phyloP scores from a whole-genome alignment of 192 early-diverging fungal species.

The Backusella mclennaniae region DNA sequence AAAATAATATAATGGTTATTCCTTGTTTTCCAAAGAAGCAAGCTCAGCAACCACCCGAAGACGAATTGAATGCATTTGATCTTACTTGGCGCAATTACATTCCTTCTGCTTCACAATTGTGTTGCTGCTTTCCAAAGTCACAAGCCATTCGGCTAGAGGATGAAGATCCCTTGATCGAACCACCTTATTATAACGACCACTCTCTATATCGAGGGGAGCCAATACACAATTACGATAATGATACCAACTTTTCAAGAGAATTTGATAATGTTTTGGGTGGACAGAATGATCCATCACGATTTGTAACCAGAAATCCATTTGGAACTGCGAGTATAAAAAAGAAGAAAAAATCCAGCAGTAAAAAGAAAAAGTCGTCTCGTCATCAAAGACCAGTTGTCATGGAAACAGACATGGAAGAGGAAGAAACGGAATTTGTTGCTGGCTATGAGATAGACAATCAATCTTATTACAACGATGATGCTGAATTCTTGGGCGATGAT shows the following conservation, averaged over 20 bases:
- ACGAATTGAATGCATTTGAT: slow-evolving; percentile 37
- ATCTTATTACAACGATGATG: slow-evolving; percentile 16
- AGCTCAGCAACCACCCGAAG: slow-evolving; percentile 21
- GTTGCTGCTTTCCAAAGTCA: slow-evolving; percentile 24
- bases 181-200: slow-evolving; percentile 30
- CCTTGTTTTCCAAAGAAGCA: slow-evolving; percentile 4
- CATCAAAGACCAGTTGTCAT: slow-evolving; percentile 12
- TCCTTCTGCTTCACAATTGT: slow-evolving; percentile 28
- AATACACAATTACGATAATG: slow-evolving; percentile 9
- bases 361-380: neutral
- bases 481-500: slow-evolving; percentile 31
- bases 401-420: slow-evolving; percentile 22
- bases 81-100: slow-evolving; percentile 46
- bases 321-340: slow-evolving; percentile 14
- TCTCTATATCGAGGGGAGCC: slow-evolving; percentile 12
- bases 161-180: slow-evolving; percentile 14
- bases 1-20: slow-evolving; percentile 13
- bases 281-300: slow-evolving; percentile 11
- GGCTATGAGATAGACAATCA: neutral
- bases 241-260: slow-evolving; percentile 5
- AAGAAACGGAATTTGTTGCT: neutral
- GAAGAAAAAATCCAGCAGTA: slow-evolving; percentile 14
- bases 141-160: slow-evolving; percentile 25
- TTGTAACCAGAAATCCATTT: slow-evolving; percentile 31
- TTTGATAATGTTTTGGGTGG: slow-evolving; percentile 14